Evolutionary conservation across 2,329 filamentous ascomycete species (phyloP), one percentile per base, ranked within the genome.

Genomic region (Rosellinia necatrix): DNA sequence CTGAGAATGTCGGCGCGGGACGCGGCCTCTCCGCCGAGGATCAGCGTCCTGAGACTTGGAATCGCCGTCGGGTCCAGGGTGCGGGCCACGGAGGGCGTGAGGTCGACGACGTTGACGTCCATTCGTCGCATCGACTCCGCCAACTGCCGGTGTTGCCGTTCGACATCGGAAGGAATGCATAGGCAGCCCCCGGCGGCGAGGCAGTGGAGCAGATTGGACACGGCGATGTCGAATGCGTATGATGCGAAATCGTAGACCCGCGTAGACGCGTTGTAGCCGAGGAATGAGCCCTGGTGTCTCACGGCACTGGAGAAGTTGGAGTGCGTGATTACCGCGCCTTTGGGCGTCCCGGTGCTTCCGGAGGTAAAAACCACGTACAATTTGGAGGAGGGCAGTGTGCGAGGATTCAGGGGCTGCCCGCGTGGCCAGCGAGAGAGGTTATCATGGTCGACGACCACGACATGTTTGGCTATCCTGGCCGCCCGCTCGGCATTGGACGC

Each of bases 351-450:
- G 32, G 46, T 49, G 13, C 30, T 38, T 5, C 46, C 46, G 10
- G 49, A 51, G 15, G 49, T 51, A 37, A 51, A 51, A 17, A 51
- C 49, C 19, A 51, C 38, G 21, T 42, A 51, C 12, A 43, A 29
- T 13, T 37, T 21, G n/a, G 5, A 19, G 34, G 29, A 34, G 21
- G 46, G 46, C 24, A 29, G 29, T 13, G 22, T 24, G 22, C 13
- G 44, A n/a, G n/a, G n/a, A n/a, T n/a, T n/a, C 25, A 47, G 17
- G 34, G 27, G 29, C 22, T 48, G 34, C 32, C 24, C 25, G 30
- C n/a, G n/a, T n/a, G n/a, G n/a, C 32, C 24, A 37, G 30, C 38
- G n/a, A 32, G 44, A 37, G 10, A 29, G n/a, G n/a, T n/a, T n/a
- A n/a, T n/a, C n/a, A n/a, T n/a, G n/a, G 21, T 48, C 44, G 27